Evolutionary conservation across 2,329 filamentous ascomycete species (phyloP).

Genomic region (Sphaerulina musiva): DNA sequence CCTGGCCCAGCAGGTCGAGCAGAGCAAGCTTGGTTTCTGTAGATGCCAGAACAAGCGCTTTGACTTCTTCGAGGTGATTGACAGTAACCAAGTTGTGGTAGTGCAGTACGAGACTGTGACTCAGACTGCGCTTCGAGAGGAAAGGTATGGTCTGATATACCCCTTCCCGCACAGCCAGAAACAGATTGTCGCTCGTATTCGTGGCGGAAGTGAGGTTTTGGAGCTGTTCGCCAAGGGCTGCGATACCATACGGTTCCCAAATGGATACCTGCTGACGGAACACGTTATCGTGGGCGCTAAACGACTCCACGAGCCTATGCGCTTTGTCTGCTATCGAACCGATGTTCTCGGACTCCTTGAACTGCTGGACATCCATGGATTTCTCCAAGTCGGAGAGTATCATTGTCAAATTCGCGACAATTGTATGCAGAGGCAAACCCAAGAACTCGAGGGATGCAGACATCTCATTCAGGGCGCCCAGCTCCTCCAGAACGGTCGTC

Average conservation of each 20-base stretch:
- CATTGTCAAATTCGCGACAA: slow-evolving; percentile 7
- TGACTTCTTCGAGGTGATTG: background rate
- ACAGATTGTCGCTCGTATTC: background rate
- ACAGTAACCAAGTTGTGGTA: slow-evolving; percentile 7
- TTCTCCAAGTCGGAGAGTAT: slow-evolving; percentile 2
- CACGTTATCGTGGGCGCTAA: slow-evolving; percentile 5
- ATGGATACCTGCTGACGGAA: slow-evolving; percentile 1
- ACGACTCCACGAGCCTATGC: slow-evolving; percentile 3
- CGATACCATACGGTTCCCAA: slow-evolving; percentile 3
- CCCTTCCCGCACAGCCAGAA: background rate
- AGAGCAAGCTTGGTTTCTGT: slow-evolving; percentile 1
- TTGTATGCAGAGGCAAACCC: slow-evolving; percentile 9
- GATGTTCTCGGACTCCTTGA: background rate
- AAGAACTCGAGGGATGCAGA: slow-evolving; percentile 11
- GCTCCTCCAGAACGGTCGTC: slow-evolving; percentile 4
- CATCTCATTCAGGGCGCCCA: slow-evolving; percentile 6
- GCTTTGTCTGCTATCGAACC: background rate
- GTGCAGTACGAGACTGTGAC: background rate
- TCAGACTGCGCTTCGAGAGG: slow-evolving; percentile 1
- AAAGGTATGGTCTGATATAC: slow-evolving; percentile 1
- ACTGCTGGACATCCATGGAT: background rate
- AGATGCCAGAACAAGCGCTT: background rate
- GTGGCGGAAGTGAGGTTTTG: background rate
- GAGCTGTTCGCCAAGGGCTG: background rate
- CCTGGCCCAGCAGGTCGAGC: background rate